Evolutionary conservation across 2,329 filamentous ascomycete species (phyloP).

Genomic region (Scortechinia acanthostroma): DNA sequence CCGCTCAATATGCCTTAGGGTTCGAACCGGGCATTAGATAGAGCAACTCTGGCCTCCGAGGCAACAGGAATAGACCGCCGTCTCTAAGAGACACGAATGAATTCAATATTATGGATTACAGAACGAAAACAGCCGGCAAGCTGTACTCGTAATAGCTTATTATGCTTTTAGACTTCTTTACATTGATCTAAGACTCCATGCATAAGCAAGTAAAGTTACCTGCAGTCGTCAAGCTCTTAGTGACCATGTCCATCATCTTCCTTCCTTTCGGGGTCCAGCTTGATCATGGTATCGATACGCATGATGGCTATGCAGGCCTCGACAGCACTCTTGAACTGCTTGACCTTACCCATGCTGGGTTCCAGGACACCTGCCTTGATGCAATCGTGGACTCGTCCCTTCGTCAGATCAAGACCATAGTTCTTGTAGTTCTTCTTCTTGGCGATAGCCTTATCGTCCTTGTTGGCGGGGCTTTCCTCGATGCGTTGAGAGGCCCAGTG

Average conservation of each 20-base stretch:
- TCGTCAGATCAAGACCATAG: slow-evolving; percentile 85
- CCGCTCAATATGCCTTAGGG: too few relatives aligned
- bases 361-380: slow-evolving; percentile 92
- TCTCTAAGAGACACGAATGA: too few relatives aligned
- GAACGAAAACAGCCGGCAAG: too few relatives aligned
- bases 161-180: too few relatives aligned
- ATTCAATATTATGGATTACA: too few relatives aligned
- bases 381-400: slow-evolving; percentile 85
- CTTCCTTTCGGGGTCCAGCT: slow-evolving; percentile 84
- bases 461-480: slow-evolving; percentile 73
- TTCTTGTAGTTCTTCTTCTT: slow-evolving; percentile 98
- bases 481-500: slow-evolving; percentile 92
- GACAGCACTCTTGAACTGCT: slow-evolving; percentile 95
- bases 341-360: slow-evolving; percentile 95
- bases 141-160: too few relatives aligned
- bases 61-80: too few relatives aligned
- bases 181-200: too few relatives aligned
- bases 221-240: too few relatives aligned
- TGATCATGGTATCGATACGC: slow-evolving; percentile 98
- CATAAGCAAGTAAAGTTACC: too few relatives aligned
- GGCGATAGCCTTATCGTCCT: slow-evolving; percentile 82
- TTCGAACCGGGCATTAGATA: too few relatives aligned
- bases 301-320: slow-evolving; percentile 98
- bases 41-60: too few relatives aligned
- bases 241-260: slow-evolving; percentile 83